A percentile compares a stretch with the other conserved stretches of the same genome.
Evolutionary conservation across 345 rosid genomes (phyloP).

Genomic region (Rhizophora mangle): DNA sequence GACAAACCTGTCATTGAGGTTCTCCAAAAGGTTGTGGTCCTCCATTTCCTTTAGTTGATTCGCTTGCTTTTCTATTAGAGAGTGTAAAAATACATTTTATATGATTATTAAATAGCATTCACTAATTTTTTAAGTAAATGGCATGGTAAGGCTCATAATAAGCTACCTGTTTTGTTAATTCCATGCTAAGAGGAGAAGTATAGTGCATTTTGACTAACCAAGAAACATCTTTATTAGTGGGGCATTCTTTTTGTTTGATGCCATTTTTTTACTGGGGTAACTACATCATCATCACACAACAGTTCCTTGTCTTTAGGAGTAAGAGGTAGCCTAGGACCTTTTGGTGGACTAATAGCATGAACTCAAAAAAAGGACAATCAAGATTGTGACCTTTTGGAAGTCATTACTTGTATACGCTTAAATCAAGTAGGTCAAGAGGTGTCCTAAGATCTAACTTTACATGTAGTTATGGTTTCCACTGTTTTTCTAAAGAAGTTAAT

Average conservation of each 20-base stretch:
- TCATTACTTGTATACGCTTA: slow-evolving; percentile 85
- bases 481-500: slow-evolving; percentile 84
- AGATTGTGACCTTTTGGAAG: slow-evolving; percentile 5
- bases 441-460: slow-evolving; percentile 98
- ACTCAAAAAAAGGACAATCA: slow-evolving; percentile 17
- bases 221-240: slow-evolving; percentile 88
- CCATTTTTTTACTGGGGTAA: slow-evolving; percentile 82
- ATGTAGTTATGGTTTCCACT: slow-evolving; percentile 79
- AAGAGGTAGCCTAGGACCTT: slow-evolving; percentile 49
- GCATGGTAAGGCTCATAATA: background rate
- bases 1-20: slow-evolving; percentile 73
- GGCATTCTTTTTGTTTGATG: slow-evolving; percentile 81
- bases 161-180: slow-evolving; percentile 78
- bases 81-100: slow-evolving; percentile 45
- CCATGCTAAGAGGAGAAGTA: slow-evolving; percentile 82
- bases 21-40: slow-evolving; percentile 63
- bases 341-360: slow-evolving; percentile 55
- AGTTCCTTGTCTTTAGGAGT: slow-evolving; percentile 91
- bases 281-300: slow-evolving; percentile 75
- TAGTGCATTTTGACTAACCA: slow-evolving; percentile 98
- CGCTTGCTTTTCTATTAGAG: slow-evolving; percentile 92
- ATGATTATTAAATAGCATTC: slow-evolving; percentile 9
- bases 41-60: slow-evolving; percentile 82
- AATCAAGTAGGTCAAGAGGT: slow-evolving; percentile 94
- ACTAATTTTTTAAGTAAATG: slow-evolving; percentile 11